Conservation (phyloP, 495 filamentous ascomycete genomes). For the Daldinia grandis region DNA sequence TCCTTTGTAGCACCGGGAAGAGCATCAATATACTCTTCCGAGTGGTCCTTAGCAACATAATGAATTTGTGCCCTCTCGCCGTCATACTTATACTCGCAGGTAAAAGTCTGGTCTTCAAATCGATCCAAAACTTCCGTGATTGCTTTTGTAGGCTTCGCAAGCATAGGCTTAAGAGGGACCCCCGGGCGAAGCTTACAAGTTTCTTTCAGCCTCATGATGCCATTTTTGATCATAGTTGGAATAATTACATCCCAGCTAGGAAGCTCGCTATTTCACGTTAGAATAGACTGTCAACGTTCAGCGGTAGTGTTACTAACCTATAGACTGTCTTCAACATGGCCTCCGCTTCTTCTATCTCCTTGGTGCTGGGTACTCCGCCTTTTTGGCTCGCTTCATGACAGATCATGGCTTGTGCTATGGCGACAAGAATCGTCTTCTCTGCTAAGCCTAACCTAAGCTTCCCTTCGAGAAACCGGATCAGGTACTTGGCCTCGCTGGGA, state of each 20-base stretch:
- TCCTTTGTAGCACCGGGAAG: constrained; percentile 63
- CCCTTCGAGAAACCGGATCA: constrained; percentile 91
- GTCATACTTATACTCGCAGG: constrained; percentile 99
- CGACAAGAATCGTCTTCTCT: constrained; percentile 89
- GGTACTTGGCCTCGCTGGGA: constrained; percentile 91
- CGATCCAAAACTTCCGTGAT: constrained; percentile 97
- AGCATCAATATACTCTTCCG: constrained; percentile 62
- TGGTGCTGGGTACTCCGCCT: constrained; percentile 70
- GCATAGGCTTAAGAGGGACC: constrained; percentile 96
- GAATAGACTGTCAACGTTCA: not conserved
- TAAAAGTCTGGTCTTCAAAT: constrained; percentile 94
- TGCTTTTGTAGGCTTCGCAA: constrained; percentile 98
- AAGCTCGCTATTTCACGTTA: constrained; percentile 69
- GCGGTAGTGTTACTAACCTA: constrained; percentile 64
- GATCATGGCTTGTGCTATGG: constrained; percentile 86
- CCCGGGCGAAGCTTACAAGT: constrained; percentile 94
- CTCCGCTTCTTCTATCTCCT: constrained; percentile 83
- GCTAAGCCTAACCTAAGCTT: constrained; percentile 91
- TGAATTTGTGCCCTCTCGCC: constrained; percentile 97
- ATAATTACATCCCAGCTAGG: constrained; percentile 96
- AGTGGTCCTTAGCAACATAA: constrained; percentile 85
- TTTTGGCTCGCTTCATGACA: constrained; percentile 77
- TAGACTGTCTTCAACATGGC: constrained; percentile 87
- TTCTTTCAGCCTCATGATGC: constrained; percentile 80
- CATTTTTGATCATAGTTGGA: constrained; percentile 84